Base-by-base conservation (phyloP, 805 yeast genomes). In the Metschnikowia chrysomelidarum region DNA sequence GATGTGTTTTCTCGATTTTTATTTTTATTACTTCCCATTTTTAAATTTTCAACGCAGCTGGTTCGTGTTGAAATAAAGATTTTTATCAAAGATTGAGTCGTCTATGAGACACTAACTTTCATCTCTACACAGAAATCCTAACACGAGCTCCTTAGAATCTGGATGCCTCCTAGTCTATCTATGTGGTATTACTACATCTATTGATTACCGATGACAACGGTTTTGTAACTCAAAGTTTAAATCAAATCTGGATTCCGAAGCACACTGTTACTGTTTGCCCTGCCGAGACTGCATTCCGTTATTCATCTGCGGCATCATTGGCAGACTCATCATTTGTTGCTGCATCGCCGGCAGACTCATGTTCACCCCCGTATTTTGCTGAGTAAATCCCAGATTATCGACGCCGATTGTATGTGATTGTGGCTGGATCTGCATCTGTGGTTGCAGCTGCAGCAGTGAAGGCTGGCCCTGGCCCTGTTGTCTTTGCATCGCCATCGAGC, bases 241-340 rank as follows among this genome's bases (percentile, higher is more conserved):
- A n/a, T n/a, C n/a, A n/a, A n/a, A n/a, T n/a, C n/a, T n/a, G n/a
- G n/a, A n/a, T n/a, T n/a, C n/a, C n/a, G n/a, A 7, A 13, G 7
- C 19, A 11, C 25, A 12, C 17, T 7, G 15, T 15, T 26, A 21
- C 19, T 35, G 39, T 24, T 46, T 43, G 11, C 46, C 44, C 24
- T 39, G 47, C 9, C 43, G 44, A 13, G 33, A 32, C 16, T 28
- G 44, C 42, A 43, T 40, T 14, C 44, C 44, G 32, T 37, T 45
- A 32, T 41, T 41, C 42, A 44, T 38, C 22, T 44, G 48, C 2
- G 42, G 21, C 43, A 46, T 44, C 50, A 47, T 46, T 6, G 50
- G 49, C 50, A 46, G 49, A 16, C 48, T 38, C 42, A 48, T 44
- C 43, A 45, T 46, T 29, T 48, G 52, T 22, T 41, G 49, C 23